phyloP scores from a whole-genome alignment of 2,329 filamentous ascomycete genomes.

The Acrocalymma vagum region DNA sequence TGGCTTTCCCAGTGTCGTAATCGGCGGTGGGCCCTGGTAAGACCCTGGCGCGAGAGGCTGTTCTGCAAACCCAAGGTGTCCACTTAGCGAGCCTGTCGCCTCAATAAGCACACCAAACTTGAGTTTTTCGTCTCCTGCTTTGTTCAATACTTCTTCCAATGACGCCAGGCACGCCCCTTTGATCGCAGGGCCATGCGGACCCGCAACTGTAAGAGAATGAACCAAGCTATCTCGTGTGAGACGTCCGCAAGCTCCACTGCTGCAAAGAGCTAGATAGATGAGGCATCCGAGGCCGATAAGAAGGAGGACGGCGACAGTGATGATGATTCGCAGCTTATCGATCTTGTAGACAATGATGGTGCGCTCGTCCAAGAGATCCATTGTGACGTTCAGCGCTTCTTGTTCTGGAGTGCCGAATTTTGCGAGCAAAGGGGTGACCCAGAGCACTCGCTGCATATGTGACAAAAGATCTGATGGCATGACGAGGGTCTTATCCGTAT shows the following conservation, averaged over 20 bases:
- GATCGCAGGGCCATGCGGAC: slow-evolving; percentile 4
- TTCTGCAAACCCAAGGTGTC: no score
- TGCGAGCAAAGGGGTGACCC: slow-evolving; percentile 6
- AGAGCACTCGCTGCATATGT: slow-evolving; percentile 9
- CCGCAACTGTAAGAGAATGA: slow-evolving; percentile 5
- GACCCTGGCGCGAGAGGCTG: no score
- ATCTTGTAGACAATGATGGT: slow-evolving; percentile 7
- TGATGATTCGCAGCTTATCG: slow-evolving; percentile 3
- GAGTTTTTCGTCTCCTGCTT: slow-evolving; percentile 7
- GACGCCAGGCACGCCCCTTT: slow-evolving; percentile 5
- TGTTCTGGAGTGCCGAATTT: slow-evolving; percentile 4
- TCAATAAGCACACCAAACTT: no score
- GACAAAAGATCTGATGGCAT: slow-evolving; percentile 8
- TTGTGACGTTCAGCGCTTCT: slow-evolving; percentile 4
- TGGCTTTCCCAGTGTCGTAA: no score
- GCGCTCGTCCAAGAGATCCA: slow-evolving; percentile 2
- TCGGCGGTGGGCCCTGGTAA: no score
- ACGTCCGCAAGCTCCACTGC: slow-evolving; percentile 6
- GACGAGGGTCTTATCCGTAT: slow-evolving; percentile 3
- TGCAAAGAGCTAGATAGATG: neutral
- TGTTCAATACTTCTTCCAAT: slow-evolving; percentile 7
- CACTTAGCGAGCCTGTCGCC: no score
- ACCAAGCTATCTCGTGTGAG: slow-evolving; percentile 5
- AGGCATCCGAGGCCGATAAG: slow-evolving; percentile 6
- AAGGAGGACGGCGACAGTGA: slow-evolving; percentile 4